phyloP scores from a whole-genome alignment of 495 filamentous ascomycete genomes.

The Tuber aestivum region DNA sequence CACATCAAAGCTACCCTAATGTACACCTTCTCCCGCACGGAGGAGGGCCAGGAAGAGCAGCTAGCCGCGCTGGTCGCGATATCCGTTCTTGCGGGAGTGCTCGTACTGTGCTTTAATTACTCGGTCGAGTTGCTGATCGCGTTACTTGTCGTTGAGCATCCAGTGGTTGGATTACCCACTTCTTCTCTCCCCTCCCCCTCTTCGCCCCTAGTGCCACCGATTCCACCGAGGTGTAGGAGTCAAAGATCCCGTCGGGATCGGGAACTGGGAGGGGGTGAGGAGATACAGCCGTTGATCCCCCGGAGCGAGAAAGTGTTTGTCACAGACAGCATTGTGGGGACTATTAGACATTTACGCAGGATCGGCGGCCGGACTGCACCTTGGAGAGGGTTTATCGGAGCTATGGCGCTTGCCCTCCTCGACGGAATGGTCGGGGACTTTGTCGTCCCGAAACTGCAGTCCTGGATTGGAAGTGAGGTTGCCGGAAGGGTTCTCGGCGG shows the following conservation, averaged over 20 bases:
- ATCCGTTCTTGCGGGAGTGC: not conserved
- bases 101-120: not conserved
- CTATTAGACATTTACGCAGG: not conserved
- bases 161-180: not conserved
- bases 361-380: not conserved
- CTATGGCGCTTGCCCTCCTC: not conserved
- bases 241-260: not conserved
- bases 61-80: not conserved
- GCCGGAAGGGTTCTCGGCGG: not conserved
- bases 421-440: not conserved
- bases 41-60: not conserved
- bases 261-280: not conserved
- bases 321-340: not conserved
- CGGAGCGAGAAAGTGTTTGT: not conserved
- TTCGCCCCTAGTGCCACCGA: not conserved
- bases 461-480: not conserved
- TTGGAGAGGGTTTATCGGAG: not conserved
- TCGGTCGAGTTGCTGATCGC: not conserved
- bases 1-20: not conserved
- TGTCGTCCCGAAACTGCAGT: not conserved
- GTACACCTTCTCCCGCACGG: not conserved
- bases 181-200: not conserved
- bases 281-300: not conserved
- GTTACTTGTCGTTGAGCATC: not conserved
- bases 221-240: not conserved